phyloP scores from a whole-genome alignment of 2,329 filamentous ascomycete genomes.

The Penicillium verrucosum region DNA sequence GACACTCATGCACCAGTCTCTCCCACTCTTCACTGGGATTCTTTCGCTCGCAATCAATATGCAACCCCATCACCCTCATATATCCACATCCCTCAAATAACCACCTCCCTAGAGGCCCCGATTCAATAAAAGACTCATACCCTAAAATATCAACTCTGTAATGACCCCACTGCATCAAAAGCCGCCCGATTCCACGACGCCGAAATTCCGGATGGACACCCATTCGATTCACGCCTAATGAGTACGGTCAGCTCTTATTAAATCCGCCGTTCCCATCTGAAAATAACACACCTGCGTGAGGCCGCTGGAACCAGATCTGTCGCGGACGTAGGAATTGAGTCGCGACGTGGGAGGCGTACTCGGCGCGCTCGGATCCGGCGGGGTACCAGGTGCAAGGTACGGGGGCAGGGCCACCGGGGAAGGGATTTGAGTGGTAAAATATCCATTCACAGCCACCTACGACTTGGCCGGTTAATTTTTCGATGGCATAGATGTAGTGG shows the following conservation, averaged over 20 bases:
- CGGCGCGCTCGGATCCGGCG: background rate
- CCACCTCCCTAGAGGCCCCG: background rate
- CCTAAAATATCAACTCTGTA: background rate
- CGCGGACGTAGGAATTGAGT: background rate
- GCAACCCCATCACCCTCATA: background rate
- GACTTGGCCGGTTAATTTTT: background rate
- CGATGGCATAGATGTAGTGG: background rate
- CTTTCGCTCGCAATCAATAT: background rate
- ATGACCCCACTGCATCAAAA: background rate
- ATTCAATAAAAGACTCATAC: background rate
- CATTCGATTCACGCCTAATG: background rate
- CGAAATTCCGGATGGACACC: background rate
- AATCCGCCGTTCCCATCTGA: background rate
- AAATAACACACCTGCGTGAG: background rate
- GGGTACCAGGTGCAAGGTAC: background rate
- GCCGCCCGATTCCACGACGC: background rate
- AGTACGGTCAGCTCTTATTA: background rate
- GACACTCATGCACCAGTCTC: background rate
- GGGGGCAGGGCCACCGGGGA: background rate
- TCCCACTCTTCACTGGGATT: background rate
- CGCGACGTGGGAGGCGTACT: background rate
- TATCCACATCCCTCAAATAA: background rate
- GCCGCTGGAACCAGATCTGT: background rate
- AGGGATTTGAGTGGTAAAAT: background rate
- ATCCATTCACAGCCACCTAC: background rate